Evolutionary conservation across 208 protist genomes (phyloP).

Genomic region (Leishmania turanica): DNA sequence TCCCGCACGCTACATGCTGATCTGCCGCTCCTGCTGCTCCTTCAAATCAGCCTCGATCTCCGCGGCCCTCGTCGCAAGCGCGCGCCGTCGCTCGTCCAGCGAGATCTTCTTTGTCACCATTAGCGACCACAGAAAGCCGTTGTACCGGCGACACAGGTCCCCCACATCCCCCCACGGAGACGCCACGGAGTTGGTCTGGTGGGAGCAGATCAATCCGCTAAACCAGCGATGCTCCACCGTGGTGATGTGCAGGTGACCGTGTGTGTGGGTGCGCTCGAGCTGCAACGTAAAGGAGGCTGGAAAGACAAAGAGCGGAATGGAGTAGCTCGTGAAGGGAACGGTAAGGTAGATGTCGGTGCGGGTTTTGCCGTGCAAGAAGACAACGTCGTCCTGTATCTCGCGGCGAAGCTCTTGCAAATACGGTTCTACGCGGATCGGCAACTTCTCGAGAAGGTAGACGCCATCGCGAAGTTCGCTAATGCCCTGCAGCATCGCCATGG

Average conservation of each 20-base stretch:
- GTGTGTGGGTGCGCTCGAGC: slow-evolving; percentile 31
- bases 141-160: slow-evolving; percentile 64
- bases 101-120: slow-evolving; percentile 49
- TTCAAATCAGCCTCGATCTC: slow-evolving; percentile 23
- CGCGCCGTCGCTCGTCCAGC: slow-evolving; percentile 24
- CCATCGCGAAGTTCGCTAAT: slow-evolving; percentile 54
- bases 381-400: slow-evolving; percentile 45
- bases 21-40: slow-evolving; percentile 33
- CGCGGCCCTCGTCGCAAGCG: slow-evolving; percentile 13
- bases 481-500: slow-evolving; percentile 53
- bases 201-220: slow-evolving; percentile 57
- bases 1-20: slow-evolving; percentile 11
- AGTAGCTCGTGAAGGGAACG: slow-evolving; percentile 50
- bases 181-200: slow-evolving; percentile 48
- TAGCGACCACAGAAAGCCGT: slow-evolving; percentile 56
- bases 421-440: slow-evolving; percentile 38
- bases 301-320: slow-evolving; percentile 24
- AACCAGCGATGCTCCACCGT: slow-evolving; percentile 80
- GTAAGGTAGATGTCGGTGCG: slow-evolving; percentile 36
- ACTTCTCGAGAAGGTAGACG: slow-evolving; percentile 38
- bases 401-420: slow-evolving; percentile 54
- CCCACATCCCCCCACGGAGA: slow-evolving; percentile 70
- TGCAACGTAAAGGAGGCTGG: slow-evolving; percentile 58
- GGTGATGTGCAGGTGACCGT: slow-evolving; percentile 36
- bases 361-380: slow-evolving; percentile 66